Percentiles rank a stretch among this genome's conserved stretches.
These are phyloP conservation scores for Penicillium crustosum DNA, from an alignment of 2,329 filamentous ascomycete genomes.

Conservation along the genomic window DNA sequence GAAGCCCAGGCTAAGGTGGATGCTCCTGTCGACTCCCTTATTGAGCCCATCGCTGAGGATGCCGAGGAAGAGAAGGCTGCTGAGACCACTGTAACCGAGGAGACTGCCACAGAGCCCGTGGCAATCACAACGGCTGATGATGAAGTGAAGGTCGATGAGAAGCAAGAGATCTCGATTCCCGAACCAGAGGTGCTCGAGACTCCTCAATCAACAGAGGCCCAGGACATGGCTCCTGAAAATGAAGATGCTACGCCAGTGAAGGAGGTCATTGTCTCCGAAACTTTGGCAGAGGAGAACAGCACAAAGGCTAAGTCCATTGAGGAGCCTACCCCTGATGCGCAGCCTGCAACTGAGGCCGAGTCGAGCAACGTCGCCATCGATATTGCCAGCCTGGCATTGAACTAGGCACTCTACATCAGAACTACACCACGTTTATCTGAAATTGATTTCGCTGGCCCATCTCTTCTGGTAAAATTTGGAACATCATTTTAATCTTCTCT, in stretches of 20 bases:
- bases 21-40: background rate
- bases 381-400: constrained; percentile 26
- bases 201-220: background rate
- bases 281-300: background rate
- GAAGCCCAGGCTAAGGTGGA: background rate
- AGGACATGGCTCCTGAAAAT: background rate
- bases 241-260: background rate
- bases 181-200: background rate
- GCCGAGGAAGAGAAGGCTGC: background rate
- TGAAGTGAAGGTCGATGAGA: background rate
- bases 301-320: background rate
- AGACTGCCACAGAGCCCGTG: background rate
- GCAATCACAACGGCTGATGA: background rate
- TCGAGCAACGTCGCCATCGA: constrained; percentile 28
- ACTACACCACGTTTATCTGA: background rate
- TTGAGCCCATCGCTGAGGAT: background rate
- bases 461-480: constrained; percentile 9
- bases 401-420: constrained; percentile 13
- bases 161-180: background rate
- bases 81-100: background rate
- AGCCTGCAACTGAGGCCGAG: constrained; percentile 14
- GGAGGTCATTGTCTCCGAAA: background rate
- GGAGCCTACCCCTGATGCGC: constrained; percentile 7
- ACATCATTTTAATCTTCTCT: constrained; percentile 12
- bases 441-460: background rate